A percentile compares a stretch with the other conserved stretches of the same genome.
These are phyloP conservation scores for Stephanodiscus triporus DNA, from an alignment of 108 stramenopile species.

Conservation along the genomic window DNA sequence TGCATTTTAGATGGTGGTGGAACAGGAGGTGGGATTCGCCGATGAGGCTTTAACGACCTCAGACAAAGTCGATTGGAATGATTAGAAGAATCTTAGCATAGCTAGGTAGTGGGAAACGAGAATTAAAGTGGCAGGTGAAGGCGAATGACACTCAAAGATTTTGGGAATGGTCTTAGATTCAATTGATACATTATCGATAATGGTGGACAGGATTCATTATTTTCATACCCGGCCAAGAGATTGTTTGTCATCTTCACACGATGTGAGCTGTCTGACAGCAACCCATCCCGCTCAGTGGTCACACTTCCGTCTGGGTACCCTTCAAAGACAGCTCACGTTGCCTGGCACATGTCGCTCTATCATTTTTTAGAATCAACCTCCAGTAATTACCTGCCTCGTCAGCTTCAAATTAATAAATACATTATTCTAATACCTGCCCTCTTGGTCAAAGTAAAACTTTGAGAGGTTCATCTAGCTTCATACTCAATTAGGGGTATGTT, in stretches of 20 bases:
- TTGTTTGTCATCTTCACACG: too few species aligned
- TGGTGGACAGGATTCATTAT: neutral
- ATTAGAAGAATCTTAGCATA: neutral
- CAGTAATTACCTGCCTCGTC: too few species aligned
- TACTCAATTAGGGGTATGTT: neutral
- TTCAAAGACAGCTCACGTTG: neutral
- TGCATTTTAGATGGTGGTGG: constrained; percentile 70
- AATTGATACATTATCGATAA: neutral
- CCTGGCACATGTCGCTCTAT: neutral
- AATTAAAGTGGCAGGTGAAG: neutral
- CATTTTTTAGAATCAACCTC: neutral
- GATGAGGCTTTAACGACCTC: constrained; percentile 5
- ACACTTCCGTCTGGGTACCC: neutral
- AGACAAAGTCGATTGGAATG: neutral
- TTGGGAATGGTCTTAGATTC: neutral
- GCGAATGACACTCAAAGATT: neutral
- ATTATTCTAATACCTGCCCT: neutral
- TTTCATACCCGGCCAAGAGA: neutral
- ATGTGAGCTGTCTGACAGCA: neutral
- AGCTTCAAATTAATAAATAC: too few species aligned
- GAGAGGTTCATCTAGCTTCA: neutral
- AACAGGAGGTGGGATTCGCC: constrained; percentile 66
- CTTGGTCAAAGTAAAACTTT: neutral
- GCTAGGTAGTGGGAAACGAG: too few species aligned
- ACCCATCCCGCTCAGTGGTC: neutral